Conservation (phyloP, 768 basidiomycete species). For the Tricholoma bakamatsutake region DNA sequence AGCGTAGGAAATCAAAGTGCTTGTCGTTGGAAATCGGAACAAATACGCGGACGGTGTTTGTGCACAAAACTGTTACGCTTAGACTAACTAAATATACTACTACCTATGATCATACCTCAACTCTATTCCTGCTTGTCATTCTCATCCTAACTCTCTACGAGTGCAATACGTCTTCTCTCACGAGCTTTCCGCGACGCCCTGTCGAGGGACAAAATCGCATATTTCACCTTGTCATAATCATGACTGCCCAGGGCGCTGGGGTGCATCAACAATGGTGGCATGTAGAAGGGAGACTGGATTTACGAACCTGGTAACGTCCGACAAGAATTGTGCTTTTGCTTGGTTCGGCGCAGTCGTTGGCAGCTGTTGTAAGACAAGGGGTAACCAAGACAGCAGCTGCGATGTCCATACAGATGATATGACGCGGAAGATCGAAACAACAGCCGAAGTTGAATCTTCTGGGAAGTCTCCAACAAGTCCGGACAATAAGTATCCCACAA, state of each 20-base stretch:
- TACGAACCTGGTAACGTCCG: conserved; percentile 69
- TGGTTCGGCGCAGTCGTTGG: conserved; percentile 57
- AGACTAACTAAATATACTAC: neutral
- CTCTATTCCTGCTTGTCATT: conserved; percentile 3
- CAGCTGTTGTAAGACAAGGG: conserved; percentile 63
- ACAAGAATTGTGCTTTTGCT: conserved; percentile 67
- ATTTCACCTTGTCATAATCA: conserved; percentile 79
- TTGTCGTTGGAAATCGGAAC: conserved; percentile 2
- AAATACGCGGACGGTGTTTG: neutral
- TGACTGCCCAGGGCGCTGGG: conserved; percentile 56
- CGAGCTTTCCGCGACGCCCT: conserved; percentile 70
- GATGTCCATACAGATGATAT: conserved; percentile 61
- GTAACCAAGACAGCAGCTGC: conserved; percentile 69
- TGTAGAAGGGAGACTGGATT: neutral
- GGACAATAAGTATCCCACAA: conserved; percentile 61
- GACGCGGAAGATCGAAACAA: conserved; percentile 74
- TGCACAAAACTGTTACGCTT: neutral
- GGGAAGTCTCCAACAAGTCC: conserved; percentile 88
- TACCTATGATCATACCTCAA: neutral
- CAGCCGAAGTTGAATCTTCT: conserved; percentile 68
- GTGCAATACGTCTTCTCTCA: conserved; percentile 47
- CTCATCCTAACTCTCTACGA: conserved; percentile 29
- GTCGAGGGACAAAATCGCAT: conserved; percentile 64
- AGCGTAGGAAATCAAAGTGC: neutral
- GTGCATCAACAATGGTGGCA: neutral